Conservation (phyloP, 257 asterid species). For the Solanum gandarillasii region DNA sequence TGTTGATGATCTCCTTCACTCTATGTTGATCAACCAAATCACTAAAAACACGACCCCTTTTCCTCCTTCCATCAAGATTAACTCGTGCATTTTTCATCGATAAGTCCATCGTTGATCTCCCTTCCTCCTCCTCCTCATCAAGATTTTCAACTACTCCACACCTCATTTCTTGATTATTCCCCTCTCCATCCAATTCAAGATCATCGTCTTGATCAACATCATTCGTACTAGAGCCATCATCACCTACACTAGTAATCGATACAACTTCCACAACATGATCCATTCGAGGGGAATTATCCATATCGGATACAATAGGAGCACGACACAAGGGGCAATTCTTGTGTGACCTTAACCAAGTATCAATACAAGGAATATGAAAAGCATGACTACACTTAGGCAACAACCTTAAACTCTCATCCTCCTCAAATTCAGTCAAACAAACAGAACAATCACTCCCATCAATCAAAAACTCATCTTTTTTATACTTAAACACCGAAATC, state of each 20-base stretch:
- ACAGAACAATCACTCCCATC: slow-evolving; percentile 63
- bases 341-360: slow-evolving; percentile 73
- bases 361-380: slow-evolving; percentile 62
- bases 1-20: slow-evolving; percentile 11
- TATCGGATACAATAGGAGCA: slow-evolving; percentile 28
- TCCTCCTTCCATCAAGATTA: not conserved
- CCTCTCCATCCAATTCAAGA: slow-evolving; percentile 1
- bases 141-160: not conserved
- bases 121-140: slow-evolving; percentile 7
- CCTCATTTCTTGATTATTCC: not conserved
- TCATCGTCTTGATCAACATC: not conserved
- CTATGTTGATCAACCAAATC: slow-evolving; percentile 29
- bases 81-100: not conserved
- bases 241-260: not conserved
- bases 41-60: slow-evolving; percentile 24
- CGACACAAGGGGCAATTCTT: slow-evolving; percentile 77
- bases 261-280: not conserved
- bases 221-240: not conserved
- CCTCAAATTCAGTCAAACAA: slow-evolving; percentile 62
- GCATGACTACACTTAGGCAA: slow-evolving; percentile 83
- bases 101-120: not conserved
- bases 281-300: not conserved
- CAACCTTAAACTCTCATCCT: slow-evolving; percentile 55
- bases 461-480: slow-evolving; percentile 23
- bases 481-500: slow-evolving; percentile 33